phyloP scores from a whole-genome alignment of 176 grass and related monocot species.

The Triticum turgidum region DNA sequence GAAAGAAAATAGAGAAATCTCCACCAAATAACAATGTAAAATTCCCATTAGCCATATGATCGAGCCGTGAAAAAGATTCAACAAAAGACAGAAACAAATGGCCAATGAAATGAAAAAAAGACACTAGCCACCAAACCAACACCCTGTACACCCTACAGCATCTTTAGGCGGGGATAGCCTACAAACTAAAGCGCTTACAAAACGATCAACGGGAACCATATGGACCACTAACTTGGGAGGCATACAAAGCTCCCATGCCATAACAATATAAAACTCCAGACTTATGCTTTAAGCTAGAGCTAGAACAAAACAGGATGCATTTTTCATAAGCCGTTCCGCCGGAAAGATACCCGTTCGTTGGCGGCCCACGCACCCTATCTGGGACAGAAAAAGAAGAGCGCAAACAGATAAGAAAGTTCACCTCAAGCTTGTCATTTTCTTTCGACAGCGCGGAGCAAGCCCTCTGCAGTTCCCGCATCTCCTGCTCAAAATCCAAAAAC shows the following conservation, averaged over 20 bases:
- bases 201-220: not conserved
- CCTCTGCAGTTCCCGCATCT: conserved; percentile 46
- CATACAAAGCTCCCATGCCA: conserved; percentile 1
- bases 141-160: not conserved
- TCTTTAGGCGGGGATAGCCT: not conserved
- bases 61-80: too few species aligned
- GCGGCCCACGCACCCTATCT: conserved; percentile 28
- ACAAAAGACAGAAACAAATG: not conserved
- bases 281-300: conserved; percentile 42
- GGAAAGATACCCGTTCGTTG: conserved; percentile 12
- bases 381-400: conserved; percentile 15
- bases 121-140: not conserved
- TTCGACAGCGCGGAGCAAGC: conserved; percentile 37
- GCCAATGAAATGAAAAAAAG: not conserved
- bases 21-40: not conserved
- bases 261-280: conserved; percentile 30
- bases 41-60: not conserved
- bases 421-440: conserved; percentile 63
- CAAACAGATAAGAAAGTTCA: conserved; percentile 1
- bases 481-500: conserved; percentile 37
- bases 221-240: conserved; percentile 28
- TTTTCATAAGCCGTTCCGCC: conserved; percentile 32
- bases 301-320: conserved; percentile 16
- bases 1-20: not conserved
- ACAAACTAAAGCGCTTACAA: conserved; percentile 38